These are phyloP conservation scores for Purpureocillium lavendulum DNA, from an alignment of 2,329 filamentous ascomycete species.

Conservation along the genomic window DNA sequence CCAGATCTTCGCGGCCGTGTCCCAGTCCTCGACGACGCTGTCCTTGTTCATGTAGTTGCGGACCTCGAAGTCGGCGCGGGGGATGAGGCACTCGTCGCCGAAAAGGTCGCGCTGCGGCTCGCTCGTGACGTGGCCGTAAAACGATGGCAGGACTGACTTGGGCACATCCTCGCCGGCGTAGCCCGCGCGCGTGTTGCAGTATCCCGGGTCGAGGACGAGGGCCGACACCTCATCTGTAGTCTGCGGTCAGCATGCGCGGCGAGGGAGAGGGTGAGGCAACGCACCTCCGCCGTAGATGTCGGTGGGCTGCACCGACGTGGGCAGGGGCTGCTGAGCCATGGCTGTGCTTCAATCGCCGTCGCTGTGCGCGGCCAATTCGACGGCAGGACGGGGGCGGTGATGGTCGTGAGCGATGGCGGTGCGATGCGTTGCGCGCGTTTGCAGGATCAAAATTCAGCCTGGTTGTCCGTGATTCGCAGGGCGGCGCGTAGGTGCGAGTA, in stretches of 20 bases:
- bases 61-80: constrained; percentile 69
- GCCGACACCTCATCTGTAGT: constrained; percentile 86
- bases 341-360: constrained; percentile 8
- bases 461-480: background rate
- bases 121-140: constrained; percentile 60
- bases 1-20: constrained; percentile 81
- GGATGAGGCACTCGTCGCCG: constrained; percentile 84
- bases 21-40: constrained; percentile 93
- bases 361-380: constrained; percentile 2
- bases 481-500: too few species aligned
- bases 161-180: constrained; percentile 97
- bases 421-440: background rate
- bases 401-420: constrained; percentile 4
- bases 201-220: constrained; percentile 91
- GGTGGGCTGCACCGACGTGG: constrained; percentile 48
- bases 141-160: constrained; percentile 85
- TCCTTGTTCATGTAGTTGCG: constrained; percentile 88
- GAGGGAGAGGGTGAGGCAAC: constrained; percentile 9
- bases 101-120: constrained; percentile 54
- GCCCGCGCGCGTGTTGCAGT: constrained; percentile 82
- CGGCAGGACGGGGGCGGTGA: constrained; percentile 1
- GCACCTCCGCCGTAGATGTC: constrained; percentile 57
- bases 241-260: constrained; percentile 9
- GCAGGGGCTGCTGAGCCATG: constrained; percentile 50
- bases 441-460: constrained; percentile 3